A percentile compares a stretch with the other conserved stretches of the same genome.
These are phyloP conservation scores for Forsythia suspensa DNA, from an alignment of 257 asterid genomes.

Conservation along the genomic window DNA sequence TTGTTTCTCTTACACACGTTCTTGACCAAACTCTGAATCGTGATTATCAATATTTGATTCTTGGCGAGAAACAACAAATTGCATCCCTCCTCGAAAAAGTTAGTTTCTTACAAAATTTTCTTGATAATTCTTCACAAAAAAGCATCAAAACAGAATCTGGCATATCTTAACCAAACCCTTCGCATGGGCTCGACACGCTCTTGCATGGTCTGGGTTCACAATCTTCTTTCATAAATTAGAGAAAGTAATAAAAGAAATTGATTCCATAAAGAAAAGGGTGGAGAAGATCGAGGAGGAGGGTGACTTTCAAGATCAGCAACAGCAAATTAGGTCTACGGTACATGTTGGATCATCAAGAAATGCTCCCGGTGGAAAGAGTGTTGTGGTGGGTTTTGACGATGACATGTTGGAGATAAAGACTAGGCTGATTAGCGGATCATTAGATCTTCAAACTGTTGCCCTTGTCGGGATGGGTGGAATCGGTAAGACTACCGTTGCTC, in stretches of 20 bases:
- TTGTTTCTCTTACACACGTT: neutral
- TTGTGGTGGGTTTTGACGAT: neutral
- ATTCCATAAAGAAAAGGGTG: neutral
- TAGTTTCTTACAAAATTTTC: neutral
- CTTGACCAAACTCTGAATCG: neutral
- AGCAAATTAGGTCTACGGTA: neutral
- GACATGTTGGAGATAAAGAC: neutral
- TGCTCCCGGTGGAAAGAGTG: neutral
- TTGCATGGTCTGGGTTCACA: too few species aligned
- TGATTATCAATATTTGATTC: neutral
- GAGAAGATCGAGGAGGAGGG: neutral
- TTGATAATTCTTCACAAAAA: neutral
- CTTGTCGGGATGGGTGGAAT: conserved; percentile 16
- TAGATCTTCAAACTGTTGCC: neutral
- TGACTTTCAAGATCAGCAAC: neutral
- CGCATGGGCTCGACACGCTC: too few species aligned
- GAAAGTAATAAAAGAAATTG: neutral
- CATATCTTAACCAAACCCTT: too few species aligned
- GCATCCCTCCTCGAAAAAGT: neutral
- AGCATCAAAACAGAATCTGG: neutral
- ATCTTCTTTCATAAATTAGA: neutral
- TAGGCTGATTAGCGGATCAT: neutral
- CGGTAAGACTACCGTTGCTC: conserved; percentile 31
- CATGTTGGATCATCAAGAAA: neutral
- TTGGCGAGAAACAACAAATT: neutral